Evolutionary conservation across 108 stramenopile species (phyloP), one percentile per base, ranked within the genome.

Genomic region (Epipyxis sp.): DNA sequence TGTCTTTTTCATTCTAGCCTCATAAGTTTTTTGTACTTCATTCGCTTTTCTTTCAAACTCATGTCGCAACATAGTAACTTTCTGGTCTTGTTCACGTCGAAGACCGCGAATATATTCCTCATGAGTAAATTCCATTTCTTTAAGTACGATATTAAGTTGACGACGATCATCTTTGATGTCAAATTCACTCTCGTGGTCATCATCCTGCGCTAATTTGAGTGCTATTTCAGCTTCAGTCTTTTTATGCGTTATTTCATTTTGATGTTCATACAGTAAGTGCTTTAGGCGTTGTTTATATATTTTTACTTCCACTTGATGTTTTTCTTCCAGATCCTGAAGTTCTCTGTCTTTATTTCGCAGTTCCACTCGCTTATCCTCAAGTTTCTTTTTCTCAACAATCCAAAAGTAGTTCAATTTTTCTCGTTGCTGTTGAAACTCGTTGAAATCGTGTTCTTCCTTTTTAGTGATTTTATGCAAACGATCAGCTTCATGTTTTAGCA

Each of bases 341-440:
- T 90, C 89, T 34, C 89, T 78, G 34, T 90, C 87, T 84, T 89
- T 89, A 80, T 90, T 90, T 1, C 89, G 68, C 0, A 89, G 84
- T 59, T 86, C 85, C 1, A 87, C 88, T 44, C 78, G 78, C 34
- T 69, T 78, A 80, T 86, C 86, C 57, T 89, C 89, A 40, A 90
- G 62, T n/a, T 86, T 78, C 72, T 89, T 89, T 69, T 90, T 90
- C 43, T 88, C 89, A 29, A 90, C 86, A 42, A 90, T 89, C 89
- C 89, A 90, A 81, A 90, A 90, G 69, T 90, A 88, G 45, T 89
- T 89, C 20, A 90, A 54, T 79, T 89, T 88, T 46, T 89, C 89
- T 41, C 86, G 57, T 69, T 88, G 86, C 45, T 86, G 88, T 82
- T 86, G 88, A 37, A 87, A 89, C 40, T 88, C 87, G 67, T 89